Base-by-base conservation (phyloP, 2,329 filamentous ascomycete species). In the Fonsecaea nubica region DNA sequence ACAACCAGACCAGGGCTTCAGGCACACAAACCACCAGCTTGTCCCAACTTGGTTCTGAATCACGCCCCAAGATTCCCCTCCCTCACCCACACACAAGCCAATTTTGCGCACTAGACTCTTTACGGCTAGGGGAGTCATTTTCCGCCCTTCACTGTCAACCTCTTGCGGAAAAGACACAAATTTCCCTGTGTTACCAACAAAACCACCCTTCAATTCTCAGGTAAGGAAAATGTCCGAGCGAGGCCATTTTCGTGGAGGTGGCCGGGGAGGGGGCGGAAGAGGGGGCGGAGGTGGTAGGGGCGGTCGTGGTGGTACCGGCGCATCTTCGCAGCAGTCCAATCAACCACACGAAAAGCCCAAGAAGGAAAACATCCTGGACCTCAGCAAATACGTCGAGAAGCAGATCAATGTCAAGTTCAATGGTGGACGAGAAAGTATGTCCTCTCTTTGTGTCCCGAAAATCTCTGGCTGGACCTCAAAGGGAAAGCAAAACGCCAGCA, bases 311-410 rank as follows among this genome's bases (percentile, higher is more conserved):
- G 77, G 83, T 69, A 80, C 83, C 66, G 75, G 76, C 54, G 73
- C 75, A 71, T 78, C 81, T 61, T 80, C 80, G 58, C 79, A 81
- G 45, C 78, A 80, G 60, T 80, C 79, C 56, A 79, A 81, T 64
- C 79, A 84, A 67, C 81, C 86, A 68, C 81, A 85, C 72, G 92
- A 96, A 80, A 87, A 90, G 74, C 92, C 93, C 68, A 97, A 97
- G 88, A 98, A 98, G 85, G 95, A 99, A 81, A 98, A 97, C 79
- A 99, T 99, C 75, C 87, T 99, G 62, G 94, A 99, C 77, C 80
- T 99, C 75, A 88, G 85, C 77, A 97, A 97, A 82, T 99, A 98
- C 80, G 93, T 97, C 90, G 93, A 99, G 80, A 96, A 97, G 86
- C 86, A 90, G 76, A 92, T 99, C 73, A 91, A 87, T 9, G 93